These are phyloP conservation scores for Trametes cinnabarina DNA, from an alignment of 768 basidiomycete genomes.

Conservation along the genomic window DNA sequence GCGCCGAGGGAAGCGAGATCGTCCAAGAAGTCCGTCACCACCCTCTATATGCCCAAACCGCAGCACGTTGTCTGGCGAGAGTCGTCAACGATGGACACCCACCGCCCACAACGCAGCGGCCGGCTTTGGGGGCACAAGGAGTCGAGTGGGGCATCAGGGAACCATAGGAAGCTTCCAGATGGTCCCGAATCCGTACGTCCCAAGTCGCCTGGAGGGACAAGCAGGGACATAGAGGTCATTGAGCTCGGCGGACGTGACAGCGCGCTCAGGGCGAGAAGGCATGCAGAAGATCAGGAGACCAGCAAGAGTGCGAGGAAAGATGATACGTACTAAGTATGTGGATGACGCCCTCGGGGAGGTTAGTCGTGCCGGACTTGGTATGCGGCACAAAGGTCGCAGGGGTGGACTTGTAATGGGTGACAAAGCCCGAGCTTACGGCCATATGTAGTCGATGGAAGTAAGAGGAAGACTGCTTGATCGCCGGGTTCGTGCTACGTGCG, in stretches of 20 bases:
- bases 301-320: not conserved
- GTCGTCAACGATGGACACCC: not conserved
- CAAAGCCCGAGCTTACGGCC: no score
- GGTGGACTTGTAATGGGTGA: constrained; percentile 62
- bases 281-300: not conserved
- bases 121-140: no score
- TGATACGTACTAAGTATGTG: constrained; percentile 71
- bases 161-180: no score
- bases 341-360: constrained; percentile 76
- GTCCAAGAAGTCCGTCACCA: no score
- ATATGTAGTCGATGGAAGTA: no score
- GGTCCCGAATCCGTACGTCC: no score
- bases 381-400: constrained; percentile 60
- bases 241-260: not conserved
- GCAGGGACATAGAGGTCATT: not conserved
- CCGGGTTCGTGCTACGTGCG: no score
- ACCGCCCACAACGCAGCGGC: not conserved
- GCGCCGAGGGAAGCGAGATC: no score
- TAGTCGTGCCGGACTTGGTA: constrained; percentile 58
- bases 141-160: no score
- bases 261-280: not conserved
- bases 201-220: not conserved
- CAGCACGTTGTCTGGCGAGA: constrained; percentile 16
- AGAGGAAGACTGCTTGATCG: no score
- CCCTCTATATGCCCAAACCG: constrained; percentile 49